Evolutionary conservation across 2,329 filamentous ascomycete genomes (phyloP).

Genomic region (Cladophialophora yegresii): DNA sequence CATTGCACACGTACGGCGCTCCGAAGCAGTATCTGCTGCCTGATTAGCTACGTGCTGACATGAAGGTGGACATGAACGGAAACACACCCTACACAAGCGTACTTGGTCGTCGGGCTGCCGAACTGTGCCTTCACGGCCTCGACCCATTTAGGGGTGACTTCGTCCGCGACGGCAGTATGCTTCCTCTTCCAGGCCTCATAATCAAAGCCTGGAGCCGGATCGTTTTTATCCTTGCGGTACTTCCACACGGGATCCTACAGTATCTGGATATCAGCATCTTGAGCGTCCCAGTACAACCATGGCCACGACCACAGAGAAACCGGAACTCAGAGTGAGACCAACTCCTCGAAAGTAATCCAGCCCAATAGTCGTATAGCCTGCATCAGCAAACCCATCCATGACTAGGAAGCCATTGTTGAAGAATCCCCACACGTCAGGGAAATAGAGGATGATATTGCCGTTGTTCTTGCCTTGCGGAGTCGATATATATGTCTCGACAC

Average conservation of each 20-base stretch:
- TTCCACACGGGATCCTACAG: conserved; percentile 50
- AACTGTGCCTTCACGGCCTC: conserved; percentile 44
- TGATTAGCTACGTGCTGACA: not conserved
- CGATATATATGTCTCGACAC: conserved; percentile 46
- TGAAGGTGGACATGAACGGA: not conserved
- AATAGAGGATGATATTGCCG: conserved; percentile 50
- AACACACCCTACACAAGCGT: conserved; percentile 31
- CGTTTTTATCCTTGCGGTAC: conserved; percentile 41
- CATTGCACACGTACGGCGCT: conserved; percentile 50
- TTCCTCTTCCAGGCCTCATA: conserved; percentile 53
- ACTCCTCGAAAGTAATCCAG: conserved; percentile 52
- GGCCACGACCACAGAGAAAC: not conserved
- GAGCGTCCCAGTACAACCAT: not conserved
- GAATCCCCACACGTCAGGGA: conserved; percentile 52
- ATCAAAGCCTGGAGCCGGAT: conserved; percentile 48
- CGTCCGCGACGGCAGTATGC: conserved; percentile 48
- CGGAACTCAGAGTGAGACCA: conserved; percentile 21
- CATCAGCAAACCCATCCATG: conserved; percentile 52
- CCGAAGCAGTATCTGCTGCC: conserved; percentile 38
- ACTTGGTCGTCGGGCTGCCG: conserved; percentile 37
- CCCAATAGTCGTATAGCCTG: conserved; percentile 49
- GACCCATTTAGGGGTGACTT: conserved; percentile 51
- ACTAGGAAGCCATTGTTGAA: conserved; percentile 49
- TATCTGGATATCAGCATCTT: not conserved
- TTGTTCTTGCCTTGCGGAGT: conserved; percentile 41